phyloP scores from a whole-genome alignment of 2,329 filamentous ascomycete species.

The Hymenoscyphus infarciens region DNA sequence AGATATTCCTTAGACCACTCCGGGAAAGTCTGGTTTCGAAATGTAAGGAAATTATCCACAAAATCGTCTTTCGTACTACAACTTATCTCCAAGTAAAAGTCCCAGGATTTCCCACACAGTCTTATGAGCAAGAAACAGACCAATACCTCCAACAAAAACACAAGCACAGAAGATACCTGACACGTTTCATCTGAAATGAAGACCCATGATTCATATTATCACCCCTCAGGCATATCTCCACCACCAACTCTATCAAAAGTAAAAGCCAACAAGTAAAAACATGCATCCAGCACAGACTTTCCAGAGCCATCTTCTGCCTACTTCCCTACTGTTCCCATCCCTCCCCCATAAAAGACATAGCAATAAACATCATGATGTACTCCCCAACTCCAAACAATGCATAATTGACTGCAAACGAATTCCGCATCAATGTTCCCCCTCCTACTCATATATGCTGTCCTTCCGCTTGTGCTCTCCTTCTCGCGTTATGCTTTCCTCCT shows the following conservation, averaged over 20 bases:
- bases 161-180: background rate
- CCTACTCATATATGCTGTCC: background rate
- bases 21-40: no score
- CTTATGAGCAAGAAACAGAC: background rate
- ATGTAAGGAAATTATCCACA: background rate
- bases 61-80: background rate
- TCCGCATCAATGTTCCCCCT: background rate
- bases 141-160: background rate
- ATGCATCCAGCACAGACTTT: background rate
- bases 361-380: background rate
- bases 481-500: background rate
- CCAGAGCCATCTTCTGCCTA: background rate
- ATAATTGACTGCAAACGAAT: background rate
- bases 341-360: background rate
- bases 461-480: background rate
- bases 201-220: background rate
- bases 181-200: background rate
- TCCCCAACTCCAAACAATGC: constrained; percentile 9
- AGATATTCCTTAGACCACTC: background rate
- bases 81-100: background rate
- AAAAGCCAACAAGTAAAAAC: background rate
- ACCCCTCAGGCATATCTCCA: background rate
- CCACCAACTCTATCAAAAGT: background rate
- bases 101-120: no score
- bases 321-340: background rate